Evolutionary conservation across 2,329 filamentous ascomycete genomes (phyloP), one percentile per base, ranked within the genome.

Genomic region (Penicillium sp.): DNA sequence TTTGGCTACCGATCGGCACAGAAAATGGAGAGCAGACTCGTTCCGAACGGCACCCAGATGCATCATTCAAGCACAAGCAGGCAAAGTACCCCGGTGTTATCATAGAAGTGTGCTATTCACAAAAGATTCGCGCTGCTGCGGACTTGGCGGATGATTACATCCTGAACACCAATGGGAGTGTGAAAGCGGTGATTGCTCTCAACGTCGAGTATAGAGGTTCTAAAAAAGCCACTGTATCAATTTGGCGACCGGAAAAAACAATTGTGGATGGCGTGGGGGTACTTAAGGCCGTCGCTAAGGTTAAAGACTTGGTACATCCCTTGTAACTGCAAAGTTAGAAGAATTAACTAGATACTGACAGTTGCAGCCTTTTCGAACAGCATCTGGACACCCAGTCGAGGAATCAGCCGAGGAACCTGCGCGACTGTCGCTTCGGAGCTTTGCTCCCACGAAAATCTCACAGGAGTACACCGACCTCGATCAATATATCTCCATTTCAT

Each of bases 361-460:
- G 13, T 50, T 39, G n/a, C 19, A 50, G 47, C 47, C 47, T 10
- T 50, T 50, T 40, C 41, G 47, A n/a, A 50, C 41, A 25, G 34
- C 33, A 12, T 36, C 31, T 53, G 30, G 51, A 41, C 25, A 19
- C 16, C 47, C 35, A 39, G 47, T 12, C 5, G 35, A 45, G 12
- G 35, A 39, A 45, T 12, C 28, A 40, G 30, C 19, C 13, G 13
- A 38, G 11, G 9, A 12, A 38, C 36, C 36, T 3, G 8, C 47
- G 11, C 41, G 13, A 16, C 39, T 37, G n/a, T 44, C 49, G 4
- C 14, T 51, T 0, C n/a, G 37, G 48, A 33, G 43, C 39, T 51
- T 51, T 12, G 43, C 25, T 4, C 28, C 49, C 0, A 29, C 19
- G 34, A 29, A 19, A 9, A 18, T 51, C 33, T 36, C 50, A 46